A percentile compares a stretch with the other conserved stretches of the same genome.
phyloP scores from a whole-genome alignment of 139 green algal species.

The Helicosporidium sp. region DNA sequence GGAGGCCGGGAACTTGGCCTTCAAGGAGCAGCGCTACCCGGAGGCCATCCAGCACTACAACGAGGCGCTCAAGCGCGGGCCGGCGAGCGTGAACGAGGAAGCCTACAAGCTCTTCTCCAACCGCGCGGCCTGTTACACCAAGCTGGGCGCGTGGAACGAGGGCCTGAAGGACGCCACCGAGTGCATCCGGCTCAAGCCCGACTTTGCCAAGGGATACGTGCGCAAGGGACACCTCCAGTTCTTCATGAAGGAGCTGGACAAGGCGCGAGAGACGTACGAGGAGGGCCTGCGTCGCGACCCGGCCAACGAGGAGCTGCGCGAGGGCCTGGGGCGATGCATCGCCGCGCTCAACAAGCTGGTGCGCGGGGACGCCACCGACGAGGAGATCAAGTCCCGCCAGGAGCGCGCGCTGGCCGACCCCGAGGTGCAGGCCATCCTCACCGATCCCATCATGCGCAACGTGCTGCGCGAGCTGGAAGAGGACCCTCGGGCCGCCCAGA shows the following conservation, averaged over 20 bases:
- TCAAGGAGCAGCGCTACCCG: slow-evolving; percentile 77
- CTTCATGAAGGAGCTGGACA: slow-evolving; percentile 74
- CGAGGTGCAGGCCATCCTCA: slow-evolving; percentile 83
- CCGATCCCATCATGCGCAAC: slow-evolving; percentile 79
- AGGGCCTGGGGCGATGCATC: slow-evolving; percentile 63
- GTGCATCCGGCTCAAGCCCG: slow-evolving; percentile 81
- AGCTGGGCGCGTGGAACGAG: slow-evolving; percentile 83
- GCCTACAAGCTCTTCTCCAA: slow-evolving; percentile 95
- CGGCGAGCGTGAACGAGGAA: slow-evolving; percentile 58
- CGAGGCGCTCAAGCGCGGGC: slow-evolving; percentile 79
- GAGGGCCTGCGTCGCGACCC: slow-evolving; percentile 66
- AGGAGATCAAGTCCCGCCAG: slow-evolving; percentile 82
- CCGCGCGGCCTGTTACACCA: slow-evolving; percentile 95
- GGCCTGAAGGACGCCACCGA: slow-evolving; percentile 78
- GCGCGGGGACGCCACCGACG: slow-evolving; percentile 46
- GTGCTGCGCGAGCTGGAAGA: slow-evolving; percentile 80
- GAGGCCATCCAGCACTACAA: slow-evolving; percentile 84
- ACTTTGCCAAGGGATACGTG: slow-evolving; percentile 70
- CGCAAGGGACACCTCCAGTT: slow-evolving; percentile 85
- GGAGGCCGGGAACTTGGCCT: slow-evolving; percentile 73
- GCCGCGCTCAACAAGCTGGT: slow-evolving; percentile 47
- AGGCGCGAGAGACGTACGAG: slow-evolving; percentile 60
- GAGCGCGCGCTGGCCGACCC: slow-evolving; percentile 73
- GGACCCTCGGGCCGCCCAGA: slow-evolving; percentile 55
- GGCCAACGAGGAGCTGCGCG: slow-evolving; percentile 77